phyloP scores from a whole-genome alignment of 192 early-diverging fungal genomes.

The Coemansia sp. region DNA sequence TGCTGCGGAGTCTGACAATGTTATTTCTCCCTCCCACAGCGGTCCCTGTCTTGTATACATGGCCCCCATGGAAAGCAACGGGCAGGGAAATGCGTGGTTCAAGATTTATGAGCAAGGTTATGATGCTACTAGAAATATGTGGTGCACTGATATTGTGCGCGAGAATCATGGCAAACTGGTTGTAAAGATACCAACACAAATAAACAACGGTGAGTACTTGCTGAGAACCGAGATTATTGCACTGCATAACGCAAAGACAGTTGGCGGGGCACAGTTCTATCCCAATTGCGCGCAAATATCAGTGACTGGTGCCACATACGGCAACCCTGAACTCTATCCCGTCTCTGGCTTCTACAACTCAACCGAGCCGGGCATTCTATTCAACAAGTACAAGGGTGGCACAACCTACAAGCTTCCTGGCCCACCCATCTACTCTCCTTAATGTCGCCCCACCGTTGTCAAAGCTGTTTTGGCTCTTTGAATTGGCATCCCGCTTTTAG shows the following conservation, averaged over 20 bases:
- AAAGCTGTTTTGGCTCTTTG: no score
- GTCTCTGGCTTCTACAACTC: constrained; percentile 26
- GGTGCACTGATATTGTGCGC: constrained; percentile 30
- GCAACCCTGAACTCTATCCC: constrained; percentile 11
- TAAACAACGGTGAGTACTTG: constrained; percentile 31
- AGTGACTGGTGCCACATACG: constrained; percentile 14
- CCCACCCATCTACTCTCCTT: constrained; percentile 16
- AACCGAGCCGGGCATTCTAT: constrained; percentile 16
- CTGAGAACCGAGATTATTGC: constrained; percentile 38
- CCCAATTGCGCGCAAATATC: constrained; percentile 27
- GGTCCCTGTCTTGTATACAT: constrained; percentile 35
- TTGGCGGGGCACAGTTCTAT: constrained; percentile 21
- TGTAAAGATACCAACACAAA: constrained; percentile 21
- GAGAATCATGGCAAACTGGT: constrained; percentile 19
- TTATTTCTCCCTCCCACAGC: constrained; percentile 16
- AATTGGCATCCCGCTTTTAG: no score
- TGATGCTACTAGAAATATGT: constrained; percentile 6
- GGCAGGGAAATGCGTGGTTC: constrained; percentile 25
- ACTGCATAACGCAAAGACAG: constrained; percentile 15
- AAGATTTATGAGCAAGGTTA: constrained; percentile 41
- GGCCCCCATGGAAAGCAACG: constrained; percentile 32
- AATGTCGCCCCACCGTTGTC: background rate
- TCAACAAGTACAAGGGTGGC: constrained; percentile 13
- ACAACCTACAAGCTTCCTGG: constrained; percentile 27
- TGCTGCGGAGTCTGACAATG: constrained; percentile 17